Base-by-base conservation (phyloP, 2,329 filamentous ascomycete genomes). In the Epichloe baconii region DNA sequence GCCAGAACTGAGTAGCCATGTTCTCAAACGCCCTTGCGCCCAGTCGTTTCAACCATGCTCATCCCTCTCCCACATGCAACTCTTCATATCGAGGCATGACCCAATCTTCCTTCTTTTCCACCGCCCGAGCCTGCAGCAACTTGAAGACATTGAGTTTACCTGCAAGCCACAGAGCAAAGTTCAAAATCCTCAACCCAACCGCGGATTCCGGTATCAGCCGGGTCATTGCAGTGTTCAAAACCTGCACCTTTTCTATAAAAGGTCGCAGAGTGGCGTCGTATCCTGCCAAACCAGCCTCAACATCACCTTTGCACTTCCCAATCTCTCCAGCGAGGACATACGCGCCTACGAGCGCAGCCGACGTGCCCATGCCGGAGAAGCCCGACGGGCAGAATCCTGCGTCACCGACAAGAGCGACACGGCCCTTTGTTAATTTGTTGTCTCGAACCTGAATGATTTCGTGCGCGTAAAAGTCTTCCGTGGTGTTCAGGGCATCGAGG, bases 311-410 rank as follows among this genome's bases (percentile, higher is more conserved):
- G n/a, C 57, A 55, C 42, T 50, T 52, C 11, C 51, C 48, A 8
- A 75, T 62, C 47, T 73, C 72, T 1, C 75, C 74, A 0, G 75
- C 75, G 2, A 79, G 65, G 1, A 76, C 62, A 55, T 79, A 79
- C 1, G 71, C 76, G 2, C 69, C 69, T 0, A 70, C 57, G n/a
- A 78, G 55, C 1, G 70, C 70, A 2, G 66, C 56, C 1, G 65
- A 68, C 1, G 72, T 75, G n/a, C 74, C 73, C 64, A 71, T 69
- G 0, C 76, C 75, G 0, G 70, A 71, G 3, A 55, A 38, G 67
- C 54, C 4, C 64, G 67, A 7, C 64, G 68, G 1, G 68, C 72
- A 54, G 42, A 67, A 71, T 0, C 62, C 74, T 3, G 76, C 72
- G 53, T 80, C 76, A 0, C 75, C 76, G 1, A 78, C 53, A 3